Evolutionary conservation across 2,329 filamentous ascomycete genomes (phyloP), one percentile per base, ranked within the genome.

Genomic region (Onygenales sp.): DNA sequence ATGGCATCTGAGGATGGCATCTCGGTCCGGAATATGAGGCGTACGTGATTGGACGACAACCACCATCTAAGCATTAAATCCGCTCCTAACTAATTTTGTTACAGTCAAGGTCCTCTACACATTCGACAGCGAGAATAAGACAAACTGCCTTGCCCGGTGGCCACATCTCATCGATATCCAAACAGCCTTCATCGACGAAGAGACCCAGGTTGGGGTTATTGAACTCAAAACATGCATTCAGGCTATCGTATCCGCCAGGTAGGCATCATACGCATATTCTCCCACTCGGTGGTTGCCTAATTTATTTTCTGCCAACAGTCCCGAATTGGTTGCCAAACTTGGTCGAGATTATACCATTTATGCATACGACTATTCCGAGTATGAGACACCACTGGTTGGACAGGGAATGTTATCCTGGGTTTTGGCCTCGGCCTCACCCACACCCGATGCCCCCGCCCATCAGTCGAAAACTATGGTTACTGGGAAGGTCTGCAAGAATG

Each of bases 61-160:
- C 8, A 14, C 36, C 4, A 17, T n/a, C 2, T 9, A 42, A 48
- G 42, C 8, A 49, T 45, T 6, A 34, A 17, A 34, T 42, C 52
- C 14, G 40, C 40, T 27, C 21, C 1, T 44, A 49, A 50, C 13
- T 11, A 34, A 21, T 32, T 51, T 2, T 51, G 49, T 42, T 59
- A 59, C 70, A 95, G 91, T 97, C 70, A 97, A 97, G 78, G 87
- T 97, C 49, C 84, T 95, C 56, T 98, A 97, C 72, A 95, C 90
- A 34, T 96, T 97, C 72, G 91, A 97, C 69, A 84, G 85, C 65
- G 85, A 92, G 60, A 86, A 83, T 72, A 90, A 90, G 71, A 85
- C 89, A 58, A 91, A 92, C 66, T 96, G 90, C 70, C 79, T 98
- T 49, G 91, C 92, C 55, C 82, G 92, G 63, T 86, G 88, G 76